These are phyloP conservation scores for Gentiana macrophylla DNA, from an alignment of 257 asterid genomes.

Conservation along the genomic window DNA sequence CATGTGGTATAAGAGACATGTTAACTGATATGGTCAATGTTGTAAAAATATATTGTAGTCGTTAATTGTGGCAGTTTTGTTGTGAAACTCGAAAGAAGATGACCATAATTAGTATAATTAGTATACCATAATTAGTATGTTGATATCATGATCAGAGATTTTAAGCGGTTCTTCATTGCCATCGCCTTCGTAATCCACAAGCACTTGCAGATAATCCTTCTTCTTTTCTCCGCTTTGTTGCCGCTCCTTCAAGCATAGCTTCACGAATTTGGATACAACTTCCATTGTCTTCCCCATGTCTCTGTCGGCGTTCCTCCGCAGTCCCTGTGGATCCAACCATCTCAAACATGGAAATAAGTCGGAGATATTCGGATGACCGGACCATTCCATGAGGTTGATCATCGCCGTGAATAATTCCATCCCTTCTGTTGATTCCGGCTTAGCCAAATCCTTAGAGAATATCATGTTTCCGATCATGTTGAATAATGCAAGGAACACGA, in stretches of 20 bases:
- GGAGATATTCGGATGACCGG: conserved; percentile 28
- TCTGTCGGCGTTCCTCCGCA: conserved; percentile 25
- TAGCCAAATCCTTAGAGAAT: conserved; percentile 34
- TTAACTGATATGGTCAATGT: too few relatives aligned
- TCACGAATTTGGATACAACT: conserved; percentile 27
- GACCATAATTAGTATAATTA: too few relatives aligned
- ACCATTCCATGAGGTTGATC: conserved; percentile 32
- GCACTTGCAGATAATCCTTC: conserved; percentile 43
- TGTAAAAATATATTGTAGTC: too few relatives aligned
- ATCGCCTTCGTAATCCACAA: conserved; percentile 24
- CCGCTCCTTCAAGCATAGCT: conserved; percentile 20
- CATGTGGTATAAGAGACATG: too few relatives aligned
- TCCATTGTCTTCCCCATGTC: conserved; percentile 26
- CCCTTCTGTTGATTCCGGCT: conserved; percentile 28
- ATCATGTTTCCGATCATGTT: conserved; percentile 47
- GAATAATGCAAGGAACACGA: conserved; percentile 33
- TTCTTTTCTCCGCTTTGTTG: conserved; percentile 8
- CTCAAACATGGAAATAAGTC: conserved; percentile 38
- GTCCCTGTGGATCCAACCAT: conserved; percentile 36
- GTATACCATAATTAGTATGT: too few relatives aligned
- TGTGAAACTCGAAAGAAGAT: too few relatives aligned
- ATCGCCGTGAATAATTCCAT: conserved; percentile 29
- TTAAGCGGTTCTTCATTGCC: conserved; percentile 20
- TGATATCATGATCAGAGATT: conserved; percentile 16
- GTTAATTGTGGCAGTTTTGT: too few relatives aligned